Evolutionary conservation across 164 flowering plant genomes (phyloP), one percentile per base, ranked within the genome.

Genomic region (Vitis cinerea): DNA sequence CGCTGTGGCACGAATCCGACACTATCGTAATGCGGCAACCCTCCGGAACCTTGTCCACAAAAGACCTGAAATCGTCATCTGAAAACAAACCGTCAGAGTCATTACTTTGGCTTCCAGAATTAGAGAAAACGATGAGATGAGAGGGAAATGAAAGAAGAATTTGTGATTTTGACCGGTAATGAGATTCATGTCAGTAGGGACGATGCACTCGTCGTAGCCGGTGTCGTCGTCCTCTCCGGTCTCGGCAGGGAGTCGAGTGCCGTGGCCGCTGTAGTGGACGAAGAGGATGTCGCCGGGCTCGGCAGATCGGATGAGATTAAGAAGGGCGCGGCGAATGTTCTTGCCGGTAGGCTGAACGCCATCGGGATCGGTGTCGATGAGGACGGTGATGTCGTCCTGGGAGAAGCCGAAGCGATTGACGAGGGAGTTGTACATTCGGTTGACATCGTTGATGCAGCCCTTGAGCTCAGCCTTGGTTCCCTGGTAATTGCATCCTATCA

Each of bases 1-100:
- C 98, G 49, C 98, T 95, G 77, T 95, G 99, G 77, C 99, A 95
- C 0, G 98, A 95, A 74, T 95, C 99, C 1, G 98, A 91, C 6
- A 94, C 91, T 29, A 92, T 90, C 8, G 96, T 92, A 16, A 95
- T 51, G 7, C 74, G 77, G 76, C 94, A 87, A 10, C 89, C 96
- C 19, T 78, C 71, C 0, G 93, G 98, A 2, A 90, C 85, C 65
- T 75, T 60, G 67, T 91, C 91, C 15, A 94, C 97, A 12, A 84
- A 83, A 6, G 87, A 92, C 71, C 90, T 90, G 87, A 94, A 86
- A 75, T 94, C 99, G 68, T 91, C 99, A 81, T 94, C 99, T 94
- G 86, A 55, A 57, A 17, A 69, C 54, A 67, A 44, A 60, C 8
- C 27, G 10, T 14, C 12, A 23, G 0, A 53, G 10, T 37, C 44